Base-by-base conservation (phyloP, 805 yeast species). In the Scheffersomyces ergatensis region DNA sequence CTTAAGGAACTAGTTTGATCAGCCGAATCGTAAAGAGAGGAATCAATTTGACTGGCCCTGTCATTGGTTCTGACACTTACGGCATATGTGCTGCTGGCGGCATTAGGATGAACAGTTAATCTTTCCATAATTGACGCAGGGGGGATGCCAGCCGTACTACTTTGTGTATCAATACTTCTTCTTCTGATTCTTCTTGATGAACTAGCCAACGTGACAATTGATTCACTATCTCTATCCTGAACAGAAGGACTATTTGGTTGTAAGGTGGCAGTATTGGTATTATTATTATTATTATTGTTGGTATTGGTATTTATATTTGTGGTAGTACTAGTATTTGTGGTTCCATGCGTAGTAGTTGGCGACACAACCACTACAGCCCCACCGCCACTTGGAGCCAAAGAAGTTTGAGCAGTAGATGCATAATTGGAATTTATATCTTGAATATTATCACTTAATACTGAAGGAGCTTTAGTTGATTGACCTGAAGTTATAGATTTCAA, bases 71-170 rank as follows among this genome's bases (percentile, higher is more conserved):
- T 29, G 13, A 46, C 38, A 31, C 58, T 54, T 3, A 44, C 42
- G 5, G 58, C 51, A 37, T 54, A 52, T 1, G 54, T 35, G 41
- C 63, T 54, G n/a, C 24, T 37, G 38, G 51, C 55, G 19, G 64
- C 56, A 2, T 54, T 57, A 1, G 68, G 65, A 21, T 60, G 60
- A 25, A 58, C 62, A 21, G 58, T 45, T 23, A 77, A 61, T 38
- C 83, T 63, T 48, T 81, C 88, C 63, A 80, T 63, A 8, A 83
- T 80, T 47, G 85, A 78, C n/a, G 86, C 84, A 0, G 89, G 89
- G 1, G 89, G 80, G 14, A 83, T 82, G 0, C 88, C 88, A 20
- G 80, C 68, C 0, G 85, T 78, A 37, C 85, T 78, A 16, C 86
- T 78, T 48, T 80, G 82, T 3, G 84, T 75, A 20, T 77, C 75